Conservation (phyloP, 1,139 yeast genomes). For the Blastobotrys malaysiensis region DNA sequence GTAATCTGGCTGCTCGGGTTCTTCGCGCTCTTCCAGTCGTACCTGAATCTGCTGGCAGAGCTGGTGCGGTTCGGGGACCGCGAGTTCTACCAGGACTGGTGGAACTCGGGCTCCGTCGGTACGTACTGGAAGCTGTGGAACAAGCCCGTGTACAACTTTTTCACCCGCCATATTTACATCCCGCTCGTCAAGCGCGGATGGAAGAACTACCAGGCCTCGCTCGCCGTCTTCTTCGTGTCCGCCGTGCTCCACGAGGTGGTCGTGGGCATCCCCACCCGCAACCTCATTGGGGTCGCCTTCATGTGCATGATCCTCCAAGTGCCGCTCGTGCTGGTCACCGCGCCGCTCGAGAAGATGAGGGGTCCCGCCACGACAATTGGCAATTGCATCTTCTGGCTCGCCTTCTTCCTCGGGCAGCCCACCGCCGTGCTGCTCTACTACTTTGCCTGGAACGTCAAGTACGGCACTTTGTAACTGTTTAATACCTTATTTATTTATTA, state of each 20-base stretch:
- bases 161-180: slow-evolving; percentile 54
- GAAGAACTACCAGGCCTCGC: slow-evolving; percentile 29
- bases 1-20: slow-evolving; percentile 41
- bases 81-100: slow-evolving; percentile 70
- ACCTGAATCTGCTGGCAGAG: slow-evolving; percentile 57
- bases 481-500: neutral
- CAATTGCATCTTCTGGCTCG: slow-evolving; percentile 42
- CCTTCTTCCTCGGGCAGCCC: slow-evolving; percentile 43
- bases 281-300: slow-evolving; percentile 42
- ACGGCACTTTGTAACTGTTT: slow-evolving; percentile 16
- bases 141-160: slow-evolving; percentile 57
- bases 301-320: slow-evolving; percentile 40
- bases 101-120: slow-evolving; percentile 66
- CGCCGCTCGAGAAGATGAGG: slow-evolving; percentile 38
- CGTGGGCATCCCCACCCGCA: slow-evolving; percentile 46
- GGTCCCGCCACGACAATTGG: slow-evolving; percentile 39
- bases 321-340: slow-evolving; percentile 38
- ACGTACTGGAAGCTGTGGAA: slow-evolving; percentile 67
- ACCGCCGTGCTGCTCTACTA: slow-evolving; percentile 40
- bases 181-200: slow-evolving; percentile 37
- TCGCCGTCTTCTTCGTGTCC: slow-evolving; percentile 37
- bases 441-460: slow-evolving; percentile 40
- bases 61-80: slow-evolving; percentile 58
- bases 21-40: slow-evolving; percentile 39
- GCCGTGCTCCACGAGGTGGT: slow-evolving; percentile 42